Evolutionary conservation across 1,139 yeast genomes (phyloP).

Genomic region (Saccharomyces hybrid): DNA sequence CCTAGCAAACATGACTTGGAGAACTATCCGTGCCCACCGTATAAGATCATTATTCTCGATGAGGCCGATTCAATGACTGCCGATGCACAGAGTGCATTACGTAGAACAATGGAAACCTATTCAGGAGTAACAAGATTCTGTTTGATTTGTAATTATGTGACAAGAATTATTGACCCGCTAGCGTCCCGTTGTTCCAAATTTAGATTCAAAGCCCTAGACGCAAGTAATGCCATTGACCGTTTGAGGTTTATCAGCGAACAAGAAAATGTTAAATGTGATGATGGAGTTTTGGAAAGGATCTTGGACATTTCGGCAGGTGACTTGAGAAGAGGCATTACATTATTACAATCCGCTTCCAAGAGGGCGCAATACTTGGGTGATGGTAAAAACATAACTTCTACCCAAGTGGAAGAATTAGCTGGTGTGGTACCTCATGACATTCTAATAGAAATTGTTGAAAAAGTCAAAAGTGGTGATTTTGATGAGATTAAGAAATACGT

Average conservation of each 20-base stretch:
- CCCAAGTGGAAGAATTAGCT: slow-evolving; percentile 59
- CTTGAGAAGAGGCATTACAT: slow-evolving; percentile 85
- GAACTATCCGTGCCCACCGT: slow-evolving; percentile 90
- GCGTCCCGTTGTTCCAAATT: slow-evolving; percentile 96
- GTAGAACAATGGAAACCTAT: slow-evolving; percentile 95
- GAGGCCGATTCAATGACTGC: slow-evolving; percentile 99
- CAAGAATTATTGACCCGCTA: slow-evolving; percentile 90
- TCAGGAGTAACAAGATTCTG: slow-evolving; percentile 89
- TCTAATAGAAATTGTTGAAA: slow-evolving; percentile 39
- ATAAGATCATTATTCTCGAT: slow-evolving; percentile 74
- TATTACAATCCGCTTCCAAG: slow-evolving; percentile 79
- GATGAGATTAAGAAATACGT: slow-evolving; percentile 42
- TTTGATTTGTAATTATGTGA: slow-evolving; percentile 88
- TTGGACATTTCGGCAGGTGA: slow-evolving; percentile 76
- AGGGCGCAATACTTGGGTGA: slow-evolving; percentile 31
- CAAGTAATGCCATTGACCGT: slow-evolving; percentile 60
- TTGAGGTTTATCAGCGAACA: slow-evolving; percentile 49
- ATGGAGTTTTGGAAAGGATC: slow-evolving; percentile 52
- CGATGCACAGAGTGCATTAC: slow-evolving; percentile 91
- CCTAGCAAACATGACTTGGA: slow-evolving; percentile 61
- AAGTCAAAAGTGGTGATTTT: slow-evolving; percentile 36
- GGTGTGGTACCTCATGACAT: slow-evolving; percentile 68
- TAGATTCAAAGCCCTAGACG: slow-evolving; percentile 73
- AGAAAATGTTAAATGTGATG: slow-evolving; percentile 41
- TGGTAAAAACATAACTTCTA: slow-evolving; percentile 30